These are phyloP conservation scores for Pseudopyricularia javanii DNA, from an alignment of 2,329 filamentous ascomycete species.

Conservation along the genomic window DNA sequence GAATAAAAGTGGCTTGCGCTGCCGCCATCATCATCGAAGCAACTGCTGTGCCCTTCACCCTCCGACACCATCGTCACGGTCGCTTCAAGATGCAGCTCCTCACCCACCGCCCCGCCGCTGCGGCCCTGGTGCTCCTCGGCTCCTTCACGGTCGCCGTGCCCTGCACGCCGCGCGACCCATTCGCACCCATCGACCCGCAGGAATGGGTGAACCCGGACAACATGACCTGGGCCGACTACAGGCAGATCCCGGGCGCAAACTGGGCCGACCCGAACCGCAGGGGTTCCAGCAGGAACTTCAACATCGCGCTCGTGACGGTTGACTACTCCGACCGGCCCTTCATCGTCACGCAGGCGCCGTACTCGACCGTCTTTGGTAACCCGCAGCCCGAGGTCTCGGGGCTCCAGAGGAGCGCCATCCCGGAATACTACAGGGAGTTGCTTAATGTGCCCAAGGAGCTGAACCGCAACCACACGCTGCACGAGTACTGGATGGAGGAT, in stretches of 20 bases:
- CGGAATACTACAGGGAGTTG: slow-evolving; percentile 35
- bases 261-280: slow-evolving; percentile 31
- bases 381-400: slow-evolving; percentile 29
- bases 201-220: slow-evolving; percentile 39
- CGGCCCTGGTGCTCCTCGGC: neutral
- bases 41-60: no score
- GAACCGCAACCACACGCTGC: slow-evolving; percentile 37
- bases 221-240: slow-evolving; percentile 39
- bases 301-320: slow-evolving; percentile 39
- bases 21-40: no score
- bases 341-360: slow-evolving; percentile 29
- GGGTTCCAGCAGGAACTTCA: slow-evolving; percentile 38
- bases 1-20: neutral
- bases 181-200: slow-evolving; percentile 36
- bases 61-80: no score
- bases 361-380: slow-evolving; percentile 37
- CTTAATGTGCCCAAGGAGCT: slow-evolving; percentile 35
- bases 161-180: slow-evolving; percentile 21
- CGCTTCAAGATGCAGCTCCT: neutral
- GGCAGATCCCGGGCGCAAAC: slow-evolving; percentile 29
- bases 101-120: neutral
- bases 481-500: slow-evolving; percentile 47
- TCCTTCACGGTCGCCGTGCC: neutral
- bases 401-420: slow-evolving; percentile 30
- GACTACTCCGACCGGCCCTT: slow-evolving; percentile 38